Percentiles rank a stretch among this genome's conserved stretches.
These are phyloP conservation scores for Umbelopsis vinacea DNA, from an alignment of 192 early-diverging fungal genomes.

Conservation along the genomic window DNA sequence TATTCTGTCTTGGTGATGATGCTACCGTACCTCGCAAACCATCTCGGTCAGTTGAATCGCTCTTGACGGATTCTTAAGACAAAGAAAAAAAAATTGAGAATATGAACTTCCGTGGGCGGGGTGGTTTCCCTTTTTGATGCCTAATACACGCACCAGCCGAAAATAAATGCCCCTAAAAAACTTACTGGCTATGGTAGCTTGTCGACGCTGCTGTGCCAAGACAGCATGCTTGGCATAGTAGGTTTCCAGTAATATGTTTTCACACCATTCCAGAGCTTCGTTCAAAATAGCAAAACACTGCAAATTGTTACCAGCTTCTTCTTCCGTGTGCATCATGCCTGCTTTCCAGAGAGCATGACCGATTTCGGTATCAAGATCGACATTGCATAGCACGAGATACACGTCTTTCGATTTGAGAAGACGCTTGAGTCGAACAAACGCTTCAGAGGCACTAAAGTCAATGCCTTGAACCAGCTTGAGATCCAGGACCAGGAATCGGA, in stretches of 20 bases:
- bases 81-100: neutral
- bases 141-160: neutral
- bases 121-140: neutral
- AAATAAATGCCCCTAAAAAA: neutral
- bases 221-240: constrained; percentile 68
- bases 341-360: constrained; percentile 67
- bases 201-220: constrained; percentile 25
- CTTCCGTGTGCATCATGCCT: constrained; percentile 56
- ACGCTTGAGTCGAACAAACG: constrained; percentile 84
- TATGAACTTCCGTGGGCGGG: neutral
- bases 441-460: constrained; percentile 91
- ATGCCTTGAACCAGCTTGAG: constrained; percentile 84
- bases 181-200: constrained; percentile 16
- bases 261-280: constrained; percentile 93
- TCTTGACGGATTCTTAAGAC: constrained; percentile 1
- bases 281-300: constrained; percentile 82
- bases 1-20: constrained; percentile 36
- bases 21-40: neutral
- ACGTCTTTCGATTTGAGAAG: constrained; percentile 69
- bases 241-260: constrained; percentile 82
- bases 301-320: constrained; percentile 47
- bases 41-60: neutral
- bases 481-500: constrained; percentile 90
- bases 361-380: constrained; percentile 66
- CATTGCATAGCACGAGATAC: constrained; percentile 83